A percentile compares a stretch with the other conserved stretches of the same genome.
phyloP scores from a whole-genome alignment of 257 asterid species.

The Buddleja alternifolia region DNA sequence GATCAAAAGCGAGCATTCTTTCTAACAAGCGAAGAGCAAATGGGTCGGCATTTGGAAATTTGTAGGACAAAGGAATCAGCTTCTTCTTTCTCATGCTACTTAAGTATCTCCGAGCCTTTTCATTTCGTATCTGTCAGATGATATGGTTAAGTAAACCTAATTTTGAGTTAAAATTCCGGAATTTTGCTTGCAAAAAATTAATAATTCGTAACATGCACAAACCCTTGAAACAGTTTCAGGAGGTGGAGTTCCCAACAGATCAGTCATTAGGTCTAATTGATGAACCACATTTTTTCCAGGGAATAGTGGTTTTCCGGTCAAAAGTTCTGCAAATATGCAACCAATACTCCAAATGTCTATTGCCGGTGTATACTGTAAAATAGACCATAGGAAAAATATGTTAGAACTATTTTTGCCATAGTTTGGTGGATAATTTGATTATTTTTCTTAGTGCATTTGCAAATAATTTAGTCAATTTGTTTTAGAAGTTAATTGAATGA shows the following conservation, averaged over 20 bases:
- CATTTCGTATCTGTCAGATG: conserved; percentile 81
- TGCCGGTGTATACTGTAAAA: conserved; percentile 90
- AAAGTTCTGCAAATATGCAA: conserved; percentile 92
- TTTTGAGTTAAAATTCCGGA: neutral
- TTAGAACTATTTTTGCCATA: conserved; percentile 9
- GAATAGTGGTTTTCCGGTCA: conserved; percentile 90
- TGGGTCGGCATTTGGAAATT: conserved; percentile 89
- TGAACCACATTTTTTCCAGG: conserved; percentile 99
- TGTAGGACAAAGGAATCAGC: conserved; percentile 74
- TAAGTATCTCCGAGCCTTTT: conserved; percentile 94
- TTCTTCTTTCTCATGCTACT: conserved; percentile 97
- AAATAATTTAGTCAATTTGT: too few relatives aligned
- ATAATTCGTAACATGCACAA: conserved; percentile 6
- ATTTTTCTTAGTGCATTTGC: too few relatives aligned
- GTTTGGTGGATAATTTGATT: too few relatives aligned
- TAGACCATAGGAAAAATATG: conserved; percentile 15
- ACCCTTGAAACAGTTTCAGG: conserved; percentile 94
- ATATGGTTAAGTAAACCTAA: conserved; percentile 26
- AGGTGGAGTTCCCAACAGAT: conserved; percentile 89
- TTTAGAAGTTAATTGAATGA: too few relatives aligned
- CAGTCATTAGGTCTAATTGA: conserved; percentile 94
- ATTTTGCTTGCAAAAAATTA: neutral
- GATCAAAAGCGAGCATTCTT: conserved; percentile 97
- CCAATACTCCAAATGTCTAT: conserved; percentile 99
- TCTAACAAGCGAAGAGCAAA: conserved; percentile 85